Percentiles rank a stretch among this genome's conserved stretches.
phyloP scores from a whole-genome alignment of 2,329 filamentous ascomycete genomes.

The Teratosphaeria viscida region DNA sequence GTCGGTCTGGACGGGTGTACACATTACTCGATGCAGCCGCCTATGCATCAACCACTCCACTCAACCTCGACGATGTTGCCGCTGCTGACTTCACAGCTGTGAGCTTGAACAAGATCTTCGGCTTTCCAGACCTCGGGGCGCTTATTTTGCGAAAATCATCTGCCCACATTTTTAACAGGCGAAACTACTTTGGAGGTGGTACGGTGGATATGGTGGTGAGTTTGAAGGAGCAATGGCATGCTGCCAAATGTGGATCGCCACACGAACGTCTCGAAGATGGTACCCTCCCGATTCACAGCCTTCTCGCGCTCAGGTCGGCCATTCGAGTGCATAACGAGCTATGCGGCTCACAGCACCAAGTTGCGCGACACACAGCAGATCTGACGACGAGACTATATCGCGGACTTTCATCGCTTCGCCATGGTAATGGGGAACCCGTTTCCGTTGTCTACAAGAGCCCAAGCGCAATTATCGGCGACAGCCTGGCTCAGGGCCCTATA shows the following conservation, averaged over 20 bases:
- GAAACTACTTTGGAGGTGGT: slow-evolving; percentile 85
- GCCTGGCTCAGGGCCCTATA: slow-evolving; percentile 54
- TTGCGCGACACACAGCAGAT: slow-evolving; percentile 61
- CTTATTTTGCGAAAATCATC: slow-evolving; percentile 69
- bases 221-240: slow-evolving; percentile 72
- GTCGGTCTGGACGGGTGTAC: slow-evolving; percentile 30
- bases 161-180: slow-evolving; percentile 48
- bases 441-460: slow-evolving; percentile 52
- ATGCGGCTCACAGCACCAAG: slow-evolving; percentile 55
- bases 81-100: slow-evolving; percentile 78
- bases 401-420: slow-evolving; percentile 50
- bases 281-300: slow-evolving; percentile 80
- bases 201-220: slow-evolving; percentile 79
- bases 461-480: slow-evolving; percentile 7
- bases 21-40: slow-evolving; percentile 79
- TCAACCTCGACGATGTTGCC: slow-evolving; percentile 55
- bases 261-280: slow-evolving; percentile 86
- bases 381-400: slow-evolving; percentile 51
- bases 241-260: slow-evolving; percentile 55
- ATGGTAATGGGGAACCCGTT: slow-evolving; percentile 57
- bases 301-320: slow-evolving; percentile 69
- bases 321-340: slow-evolving; percentile 58
- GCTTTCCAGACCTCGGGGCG: slow-evolving; percentile 82
- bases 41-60: slow-evolving; percentile 61
- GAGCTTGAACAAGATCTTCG: slow-evolving; percentile 97